phyloP scores from a whole-genome alignment of 306 rosid species.

The Acmispon strigosus region DNA sequence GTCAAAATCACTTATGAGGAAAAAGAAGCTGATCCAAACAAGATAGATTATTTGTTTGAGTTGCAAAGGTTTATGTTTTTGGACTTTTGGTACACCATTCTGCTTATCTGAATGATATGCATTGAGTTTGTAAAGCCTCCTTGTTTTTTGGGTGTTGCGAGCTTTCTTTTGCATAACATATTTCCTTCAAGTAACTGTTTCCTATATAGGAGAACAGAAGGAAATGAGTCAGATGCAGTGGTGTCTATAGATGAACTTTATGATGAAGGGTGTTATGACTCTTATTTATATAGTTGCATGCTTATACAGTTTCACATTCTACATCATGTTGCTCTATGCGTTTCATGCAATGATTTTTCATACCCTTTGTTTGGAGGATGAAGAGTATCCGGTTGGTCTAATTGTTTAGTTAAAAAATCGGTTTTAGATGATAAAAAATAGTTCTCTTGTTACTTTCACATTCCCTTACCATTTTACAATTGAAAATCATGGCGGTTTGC shows the following conservation, averaged over 20 bases:
- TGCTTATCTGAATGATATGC: not conserved
- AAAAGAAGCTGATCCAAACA: too few species aligned
- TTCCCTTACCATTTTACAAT: too few species aligned
- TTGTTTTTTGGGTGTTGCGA: not conserved
- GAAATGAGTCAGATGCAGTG: not conserved
- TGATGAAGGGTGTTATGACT: not conserved
- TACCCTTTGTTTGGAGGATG: too few species aligned
- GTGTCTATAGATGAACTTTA: not conserved
- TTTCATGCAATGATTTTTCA: too few species aligned
- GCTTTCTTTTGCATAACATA: not conserved
- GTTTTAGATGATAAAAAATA: too few species aligned
- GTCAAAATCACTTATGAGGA: too few species aligned
- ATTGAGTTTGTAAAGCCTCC: not conserved
- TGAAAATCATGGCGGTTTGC: too few species aligned
- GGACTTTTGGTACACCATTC: not conserved
- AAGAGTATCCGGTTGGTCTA: too few species aligned
- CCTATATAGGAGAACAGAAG: not conserved
- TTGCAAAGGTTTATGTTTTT: not conserved
- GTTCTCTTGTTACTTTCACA: too few species aligned
- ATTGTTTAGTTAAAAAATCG: too few species aligned
- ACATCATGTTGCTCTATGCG: too few species aligned
- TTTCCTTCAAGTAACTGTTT: not conserved
- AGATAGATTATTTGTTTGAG: not conserved
- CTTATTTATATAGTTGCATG: not conserved
- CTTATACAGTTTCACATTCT: not conserved